Percentiles rank a stretch among this genome's conserved stretches.
Evolutionary conservation across 441 rosid species (phyloP).

Genomic region (Arabidopsis hybrid): DNA sequence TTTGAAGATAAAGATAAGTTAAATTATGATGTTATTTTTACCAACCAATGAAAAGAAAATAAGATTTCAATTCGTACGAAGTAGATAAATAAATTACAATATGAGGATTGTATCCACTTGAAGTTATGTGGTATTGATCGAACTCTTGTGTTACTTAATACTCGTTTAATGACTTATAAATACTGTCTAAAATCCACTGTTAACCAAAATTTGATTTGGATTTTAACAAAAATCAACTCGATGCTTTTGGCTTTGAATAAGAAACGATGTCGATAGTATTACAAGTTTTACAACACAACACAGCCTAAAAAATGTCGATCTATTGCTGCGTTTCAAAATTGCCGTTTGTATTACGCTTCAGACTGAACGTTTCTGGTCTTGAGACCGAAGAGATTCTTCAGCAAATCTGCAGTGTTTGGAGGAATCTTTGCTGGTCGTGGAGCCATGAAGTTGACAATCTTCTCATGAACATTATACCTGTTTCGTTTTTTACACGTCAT

Average conservation of each 20-base stretch:
- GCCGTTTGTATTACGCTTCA: constrained; percentile 22
- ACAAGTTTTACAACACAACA: constrained; percentile 34
- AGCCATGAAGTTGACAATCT: constrained; percentile 89
- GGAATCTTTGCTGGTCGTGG: constrained; percentile 71
- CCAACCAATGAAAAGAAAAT: not conserved
- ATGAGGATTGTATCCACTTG: not conserved
- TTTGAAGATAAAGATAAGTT: not conserved
- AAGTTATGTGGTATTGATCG: not conserved
- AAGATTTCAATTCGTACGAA: not conserved
- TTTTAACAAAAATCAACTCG: not conserved
- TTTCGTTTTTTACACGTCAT: not conserved
- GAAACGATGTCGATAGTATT: not conserved
- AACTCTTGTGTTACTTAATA: no score
- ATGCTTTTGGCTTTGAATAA: not conserved
- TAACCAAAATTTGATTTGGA: not conserved
- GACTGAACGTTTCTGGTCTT: constrained; percentile 48
- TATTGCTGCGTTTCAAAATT: constrained; percentile 33
- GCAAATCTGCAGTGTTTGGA: constrained; percentile 75
- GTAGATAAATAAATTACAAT: not conserved
- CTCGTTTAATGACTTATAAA: no score
- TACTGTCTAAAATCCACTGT: not conserved
- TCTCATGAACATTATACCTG: constrained; percentile 89
- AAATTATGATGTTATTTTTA: not conserved
- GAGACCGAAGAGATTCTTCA: constrained; percentile 83
- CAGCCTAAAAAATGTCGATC: not conserved